Conservation (phyloP, 1,284 basidiomycete species). For the Sanghuangporus baumii region DNA sequence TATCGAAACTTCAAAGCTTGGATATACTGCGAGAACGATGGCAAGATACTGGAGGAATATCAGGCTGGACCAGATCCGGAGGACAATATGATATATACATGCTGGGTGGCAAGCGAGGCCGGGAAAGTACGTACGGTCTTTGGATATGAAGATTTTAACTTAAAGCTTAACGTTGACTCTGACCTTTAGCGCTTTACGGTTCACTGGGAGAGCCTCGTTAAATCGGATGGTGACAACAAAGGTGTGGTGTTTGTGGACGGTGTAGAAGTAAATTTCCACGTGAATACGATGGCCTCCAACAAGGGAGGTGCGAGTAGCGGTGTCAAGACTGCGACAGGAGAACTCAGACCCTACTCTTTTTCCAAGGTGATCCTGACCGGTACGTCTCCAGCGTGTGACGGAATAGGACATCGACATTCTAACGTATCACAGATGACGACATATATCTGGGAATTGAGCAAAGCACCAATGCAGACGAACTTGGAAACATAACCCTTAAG, state of each 20-base stretch:
- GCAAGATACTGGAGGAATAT: neutral
- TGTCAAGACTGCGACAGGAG: neutral
- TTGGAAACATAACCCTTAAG: constrained; percentile 2
- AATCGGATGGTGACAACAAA: neutral
- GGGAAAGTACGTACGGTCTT: constrained; percentile 2
- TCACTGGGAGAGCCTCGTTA: neutral
- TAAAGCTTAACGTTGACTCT: neutral
- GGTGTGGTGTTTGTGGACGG: neutral
- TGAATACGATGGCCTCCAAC: neutral
- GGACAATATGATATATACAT: constrained; percentile 5
- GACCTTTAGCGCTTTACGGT: neutral
- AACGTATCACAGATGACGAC: neutral
- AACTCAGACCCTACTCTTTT: neutral
- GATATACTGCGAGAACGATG: constrained; percentile 1
- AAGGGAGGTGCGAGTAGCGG: neutral
- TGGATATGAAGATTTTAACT: neutral
- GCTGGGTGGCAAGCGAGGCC: constrained; percentile 9
- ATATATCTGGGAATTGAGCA: neutral
- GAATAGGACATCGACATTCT: neutral
- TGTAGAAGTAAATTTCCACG: neutral
- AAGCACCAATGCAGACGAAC: neutral
- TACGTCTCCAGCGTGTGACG: neutral
- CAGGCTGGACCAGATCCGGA: neutral
- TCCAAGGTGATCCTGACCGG: neutral
- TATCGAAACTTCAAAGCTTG: constrained; percentile 6